Percentiles rank a stretch among this genome's conserved stretches.
phyloP scores from a whole-genome alignment of 495 filamentous ascomycete species.

The Aspergillus asperescens region DNA sequence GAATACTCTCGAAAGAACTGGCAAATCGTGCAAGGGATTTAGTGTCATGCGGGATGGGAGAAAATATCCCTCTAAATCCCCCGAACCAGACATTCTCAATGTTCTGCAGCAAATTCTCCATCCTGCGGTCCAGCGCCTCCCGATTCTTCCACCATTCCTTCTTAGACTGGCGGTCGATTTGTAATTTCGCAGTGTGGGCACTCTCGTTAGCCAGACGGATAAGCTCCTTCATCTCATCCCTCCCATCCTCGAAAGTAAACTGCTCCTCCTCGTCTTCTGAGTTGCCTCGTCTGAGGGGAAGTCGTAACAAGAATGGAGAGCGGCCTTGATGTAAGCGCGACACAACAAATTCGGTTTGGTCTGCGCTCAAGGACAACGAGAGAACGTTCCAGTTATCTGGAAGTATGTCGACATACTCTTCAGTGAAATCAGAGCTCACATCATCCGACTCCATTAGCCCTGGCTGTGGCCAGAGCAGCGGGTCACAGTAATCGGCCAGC shows the following conservation, averaged over 20 bases:
- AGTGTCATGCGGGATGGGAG: constrained; percentile 55
- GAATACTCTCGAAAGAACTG: constrained; percentile 68
- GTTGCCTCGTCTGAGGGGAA: constrained; percentile 76
- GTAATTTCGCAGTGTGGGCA: constrained; percentile 64
- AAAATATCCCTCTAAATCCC: constrained; percentile 88
- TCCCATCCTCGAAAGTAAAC: constrained; percentile 76
- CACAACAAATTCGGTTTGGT: constrained; percentile 72
- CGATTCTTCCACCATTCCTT: constrained; percentile 84
- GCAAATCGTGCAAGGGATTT: constrained; percentile 68
- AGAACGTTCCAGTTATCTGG: constrained; percentile 78
- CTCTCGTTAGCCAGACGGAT: constrained; percentile 73
- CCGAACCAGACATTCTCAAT: constrained; percentile 94
- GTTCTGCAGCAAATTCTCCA: constrained; percentile 72
- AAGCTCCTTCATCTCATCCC: constrained; percentile 73
- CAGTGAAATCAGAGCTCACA: constrained; percentile 31
- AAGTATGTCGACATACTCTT: constrained; percentile 56
- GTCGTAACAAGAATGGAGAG: constrained; percentile 74
- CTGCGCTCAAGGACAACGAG: constrained; percentile 77
- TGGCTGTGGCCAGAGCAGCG: constrained; percentile 35
- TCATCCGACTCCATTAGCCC: constrained; percentile 21
- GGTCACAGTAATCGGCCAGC: constrained; percentile 36
- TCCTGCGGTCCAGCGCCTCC: constrained; percentile 67
- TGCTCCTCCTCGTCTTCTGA: constrained; percentile 76
- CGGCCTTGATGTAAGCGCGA: constrained; percentile 68
- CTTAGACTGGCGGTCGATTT: constrained; percentile 57